A percentile compares a stretch with the other conserved stretches of the same genome.
These are phyloP conservation scores for Podila minutissima DNA, from an alignment of 192 early-diverging fungal species.

Conservation along the genomic window DNA sequence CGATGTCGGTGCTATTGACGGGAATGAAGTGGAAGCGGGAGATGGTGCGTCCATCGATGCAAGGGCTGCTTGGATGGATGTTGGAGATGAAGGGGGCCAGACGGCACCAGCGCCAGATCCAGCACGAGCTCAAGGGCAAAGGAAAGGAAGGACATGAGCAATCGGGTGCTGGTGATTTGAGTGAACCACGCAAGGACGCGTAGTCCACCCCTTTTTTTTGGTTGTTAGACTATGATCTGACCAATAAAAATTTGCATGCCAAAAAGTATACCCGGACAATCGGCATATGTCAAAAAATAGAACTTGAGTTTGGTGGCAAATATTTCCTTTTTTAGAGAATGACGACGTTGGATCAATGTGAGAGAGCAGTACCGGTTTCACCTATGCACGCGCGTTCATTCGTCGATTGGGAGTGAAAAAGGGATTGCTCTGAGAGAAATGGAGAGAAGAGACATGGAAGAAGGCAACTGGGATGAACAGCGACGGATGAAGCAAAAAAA, in stretches of 20 bases:
- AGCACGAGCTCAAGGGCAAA: not conserved
- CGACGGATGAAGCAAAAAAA: too few species aligned
- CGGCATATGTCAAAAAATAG: not conserved
- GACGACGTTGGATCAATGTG: not conserved
- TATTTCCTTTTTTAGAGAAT: too few species aligned
- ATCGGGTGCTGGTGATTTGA: too few species aligned
- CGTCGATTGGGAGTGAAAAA: not conserved
- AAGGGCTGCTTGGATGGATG: conserved; percentile 65
- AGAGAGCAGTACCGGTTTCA: not conserved
- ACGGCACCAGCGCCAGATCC: not conserved
- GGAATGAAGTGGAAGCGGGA: conserved; percentile 56
- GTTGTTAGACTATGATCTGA: too few species aligned
- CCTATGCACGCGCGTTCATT: not conserved
- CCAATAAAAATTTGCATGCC: too few species aligned
- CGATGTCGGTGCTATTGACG: conserved; percentile 61
- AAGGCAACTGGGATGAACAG: too few species aligned
- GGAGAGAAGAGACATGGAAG: too few species aligned
- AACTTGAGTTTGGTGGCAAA: not conserved
- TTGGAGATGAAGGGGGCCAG: conserved; percentile 26
- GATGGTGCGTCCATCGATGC: conserved; percentile 61
- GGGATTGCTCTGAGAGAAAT: not conserved
- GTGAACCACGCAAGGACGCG: too few species aligned
- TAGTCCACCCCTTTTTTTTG: too few species aligned
- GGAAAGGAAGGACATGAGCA: too few species aligned
- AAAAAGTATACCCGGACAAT: too few species aligned